Evolutionary conservation across 768 basidiomycete species (phyloP).

Genomic region (Mycena maculata): DNA sequence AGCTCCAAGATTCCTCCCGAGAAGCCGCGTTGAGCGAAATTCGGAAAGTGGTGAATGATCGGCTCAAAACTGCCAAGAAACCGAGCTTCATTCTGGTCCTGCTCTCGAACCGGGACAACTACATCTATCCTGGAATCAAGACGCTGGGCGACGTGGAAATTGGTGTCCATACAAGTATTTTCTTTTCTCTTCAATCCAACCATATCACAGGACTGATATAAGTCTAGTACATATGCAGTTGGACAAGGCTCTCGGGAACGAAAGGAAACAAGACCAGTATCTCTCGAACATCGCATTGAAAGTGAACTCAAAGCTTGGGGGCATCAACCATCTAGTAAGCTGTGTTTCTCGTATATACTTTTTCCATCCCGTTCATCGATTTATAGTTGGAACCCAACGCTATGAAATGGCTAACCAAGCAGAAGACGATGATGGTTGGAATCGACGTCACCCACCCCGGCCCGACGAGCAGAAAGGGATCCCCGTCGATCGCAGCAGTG

Average conservation of each 20-base stretch:
- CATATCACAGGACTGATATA: too few relatives aligned
- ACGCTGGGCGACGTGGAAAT: too few relatives aligned
- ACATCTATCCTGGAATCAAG: slow-evolving; percentile 86
- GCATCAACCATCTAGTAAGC: slow-evolving; percentile 74
- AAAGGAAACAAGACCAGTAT: slow-evolving; percentile 78
- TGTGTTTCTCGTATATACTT: background rate
- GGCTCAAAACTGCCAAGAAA: slow-evolving; percentile 43
- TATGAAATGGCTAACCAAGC: slow-evolving; percentile 73
- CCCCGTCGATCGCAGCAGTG: slow-evolving; percentile 86
- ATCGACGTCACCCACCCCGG: slow-evolving; percentile 89
- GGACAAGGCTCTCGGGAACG: slow-evolving; percentile 65
- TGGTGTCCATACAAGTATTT: too few relatives aligned
- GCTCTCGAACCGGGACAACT: slow-evolving; percentile 74
- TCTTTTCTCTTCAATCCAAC: too few relatives aligned
- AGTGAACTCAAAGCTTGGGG: slow-evolving; percentile 86
- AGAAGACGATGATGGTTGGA: slow-evolving; percentile 85
- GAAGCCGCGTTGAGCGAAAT: slow-evolving; percentile 54
- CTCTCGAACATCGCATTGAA: slow-evolving; percentile 73
- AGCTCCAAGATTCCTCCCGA: slow-evolving; percentile 49
- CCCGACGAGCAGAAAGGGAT: slow-evolving; percentile 72
- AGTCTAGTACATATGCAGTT: too few relatives aligned
- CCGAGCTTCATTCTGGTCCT: slow-evolving; percentile 80
- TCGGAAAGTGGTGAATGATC: slow-evolving; percentile 50
- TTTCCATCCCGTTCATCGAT: slow-evolving; percentile 7
- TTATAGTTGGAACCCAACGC: slow-evolving; percentile 62